Evolutionary conservation across 2,329 filamentous ascomycete genomes (phyloP), one percentile per base, ranked within the genome.

Genomic region (Aureobasidium subglaciale): DNA sequence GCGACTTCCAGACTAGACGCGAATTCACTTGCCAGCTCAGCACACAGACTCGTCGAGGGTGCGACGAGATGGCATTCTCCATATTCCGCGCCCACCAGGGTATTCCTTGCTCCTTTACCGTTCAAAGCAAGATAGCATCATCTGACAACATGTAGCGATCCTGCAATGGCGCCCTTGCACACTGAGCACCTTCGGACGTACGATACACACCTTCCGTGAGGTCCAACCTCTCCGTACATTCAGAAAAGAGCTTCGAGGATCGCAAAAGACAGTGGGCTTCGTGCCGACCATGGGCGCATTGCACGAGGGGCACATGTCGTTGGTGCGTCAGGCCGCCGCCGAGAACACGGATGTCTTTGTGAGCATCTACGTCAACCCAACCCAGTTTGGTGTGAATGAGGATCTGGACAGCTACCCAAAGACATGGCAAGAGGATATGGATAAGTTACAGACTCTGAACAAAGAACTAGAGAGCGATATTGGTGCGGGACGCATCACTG

Each of bases 261-360:
- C 84, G 65, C 81, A 86, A 63, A 82, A 86, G 56, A 85, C 84
- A 41, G 84, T 99, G 57, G 90, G 87, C 58, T 83, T 99, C 25
- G 90, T 99, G 32, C 93, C 93, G 1, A 99, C 93, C 29, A 97
- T 99, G 93, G 93, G 93, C 60, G 93, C 93, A 48, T 80, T 99
- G n/a, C 93, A 99, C 71, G 81, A 84, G 55, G 93, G 93, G 37
- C 93, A 99, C 72, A 73, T 96, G 50, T 87, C 88, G 3, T 80
- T 99, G 20, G 87, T 96, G 65, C 87, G 89, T 58, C 81, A 85
- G 63, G 93, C 93, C 3, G 91, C 91, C 1, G 76, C 78, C 45
- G 89, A 95, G 64, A 93, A 90, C 73, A 86, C 88, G 61, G 82
- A 90, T 63, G 88, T 97, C 56, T 85, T 96, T 59, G 88, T 99